These are phyloP conservation scores for Hymenoscyphus fraxineus DNA, from an alignment of 2,329 filamentous ascomycete genomes.

Conservation along the genomic window DNA sequence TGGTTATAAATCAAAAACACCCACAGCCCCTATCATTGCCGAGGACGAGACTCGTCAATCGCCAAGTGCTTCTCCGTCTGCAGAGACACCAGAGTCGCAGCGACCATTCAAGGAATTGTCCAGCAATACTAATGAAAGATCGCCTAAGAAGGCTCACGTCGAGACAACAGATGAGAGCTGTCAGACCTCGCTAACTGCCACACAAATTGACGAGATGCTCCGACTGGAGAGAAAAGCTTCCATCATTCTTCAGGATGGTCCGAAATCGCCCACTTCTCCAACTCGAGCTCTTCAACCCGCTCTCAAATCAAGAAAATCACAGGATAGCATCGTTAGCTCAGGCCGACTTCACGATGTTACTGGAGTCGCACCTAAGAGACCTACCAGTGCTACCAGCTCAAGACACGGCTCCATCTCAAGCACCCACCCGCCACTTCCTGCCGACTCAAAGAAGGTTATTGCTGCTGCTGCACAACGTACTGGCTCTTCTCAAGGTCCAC, in stretches of 20 bases:
- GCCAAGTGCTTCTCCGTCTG: slow-evolving; percentile 46
- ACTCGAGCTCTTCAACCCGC: slow-evolving; percentile 34
- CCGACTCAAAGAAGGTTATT: slow-evolving; percentile 80
- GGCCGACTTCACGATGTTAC: slow-evolving; percentile 38
- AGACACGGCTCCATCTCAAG: slow-evolving; percentile 45
- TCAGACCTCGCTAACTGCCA: slow-evolving; percentile 80
- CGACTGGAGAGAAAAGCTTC: slow-evolving; percentile 45
- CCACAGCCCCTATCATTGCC: slow-evolving; percentile 49
- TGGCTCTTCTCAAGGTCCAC: slow-evolving; percentile 11
- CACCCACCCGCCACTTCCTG: slow-evolving; percentile 68
- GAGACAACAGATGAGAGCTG: slow-evolving; percentile 66
- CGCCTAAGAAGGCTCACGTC: slow-evolving; percentile 39
- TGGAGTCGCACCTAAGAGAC: slow-evolving; percentile 45
- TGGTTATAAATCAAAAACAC: slow-evolving; percentile 43
- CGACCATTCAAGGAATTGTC: slow-evolving; percentile 60
- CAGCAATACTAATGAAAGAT: slow-evolving; percentile 48
- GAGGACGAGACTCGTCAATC: slow-evolving; percentile 63
- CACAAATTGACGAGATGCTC: slow-evolving; percentile 74
- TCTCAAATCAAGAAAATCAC: slow-evolving; percentile 45
- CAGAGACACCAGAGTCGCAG: slow-evolving; percentile 51
- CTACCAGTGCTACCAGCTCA: slow-evolving; percentile 69
- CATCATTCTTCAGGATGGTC: slow-evolving; percentile 24
- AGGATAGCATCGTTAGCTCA: slow-evolving; percentile 48
- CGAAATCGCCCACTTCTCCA: slow-evolving; percentile 24
- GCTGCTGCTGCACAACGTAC: slow-evolving; percentile 49